Conservation (phyloP, 305 asterid species). For the Fraxinus sp. region DNA sequence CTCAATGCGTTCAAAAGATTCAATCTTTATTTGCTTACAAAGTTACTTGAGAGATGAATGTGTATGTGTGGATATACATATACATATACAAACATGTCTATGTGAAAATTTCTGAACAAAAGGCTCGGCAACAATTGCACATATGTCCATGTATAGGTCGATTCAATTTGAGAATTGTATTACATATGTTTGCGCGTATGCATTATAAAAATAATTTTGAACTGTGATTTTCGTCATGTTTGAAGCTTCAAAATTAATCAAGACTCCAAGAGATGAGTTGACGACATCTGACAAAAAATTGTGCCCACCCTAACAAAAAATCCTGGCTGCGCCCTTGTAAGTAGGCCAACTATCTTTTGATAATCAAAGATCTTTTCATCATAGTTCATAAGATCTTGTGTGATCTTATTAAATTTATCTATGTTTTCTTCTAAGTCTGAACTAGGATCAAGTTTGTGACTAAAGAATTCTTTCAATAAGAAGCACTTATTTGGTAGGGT, state of each 20-base stretch:
- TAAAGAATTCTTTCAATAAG: neutral
- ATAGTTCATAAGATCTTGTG: too few relatives aligned
- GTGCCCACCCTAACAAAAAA: too few relatives aligned
- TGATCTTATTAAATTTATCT: neutral
- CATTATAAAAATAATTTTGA: neutral
- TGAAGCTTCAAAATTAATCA: conserved; percentile 18
- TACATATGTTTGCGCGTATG: conserved; percentile 15
- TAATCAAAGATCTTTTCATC: too few relatives aligned
- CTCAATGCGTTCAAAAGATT: conserved; percentile 22
- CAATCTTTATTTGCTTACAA: conserved; percentile 13
- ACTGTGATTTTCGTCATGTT: neutral
- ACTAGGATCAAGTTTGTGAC: neutral
- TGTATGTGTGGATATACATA: conserved; percentile 14
- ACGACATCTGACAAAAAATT: neutral
- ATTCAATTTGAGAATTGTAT: neutral
- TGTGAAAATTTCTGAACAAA: conserved; percentile 37
- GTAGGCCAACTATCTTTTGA: neutral
- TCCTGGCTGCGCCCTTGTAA: too few relatives aligned
- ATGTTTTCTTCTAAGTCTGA: neutral
- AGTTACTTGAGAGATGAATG: conserved; percentile 19
- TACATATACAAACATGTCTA: conserved; percentile 21
- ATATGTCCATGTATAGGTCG: neutral
- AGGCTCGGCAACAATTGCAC: conserved; percentile 2
- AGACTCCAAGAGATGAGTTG: conserved; percentile 11
- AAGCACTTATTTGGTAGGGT: neutral